Base-by-base conservation (phyloP, 2,329 filamentous ascomycete genomes). In the Amauroascus niger region DNA sequence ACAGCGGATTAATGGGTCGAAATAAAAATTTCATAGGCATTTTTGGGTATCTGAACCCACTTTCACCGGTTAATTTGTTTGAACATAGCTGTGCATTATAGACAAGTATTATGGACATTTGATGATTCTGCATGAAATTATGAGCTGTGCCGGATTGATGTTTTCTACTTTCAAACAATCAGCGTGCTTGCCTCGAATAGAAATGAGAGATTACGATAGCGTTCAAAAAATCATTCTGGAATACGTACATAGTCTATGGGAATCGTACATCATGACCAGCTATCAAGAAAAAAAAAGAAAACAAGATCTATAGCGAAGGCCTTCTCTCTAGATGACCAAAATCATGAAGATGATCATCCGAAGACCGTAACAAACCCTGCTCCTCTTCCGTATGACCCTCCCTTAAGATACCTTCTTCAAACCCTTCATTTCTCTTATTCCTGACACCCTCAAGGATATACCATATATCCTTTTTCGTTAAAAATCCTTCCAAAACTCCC, bases 381-480 rank as follows among this genome's bases (percentile, higher is more conserved):
- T 67, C 68, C 58, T 71, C 69, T 33, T 65, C 65, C 6, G 54
- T 57, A 44, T 64, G 56, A 13, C 51, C 57, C 32, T 65, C 61
- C 30, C 60, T 55, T 41, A 65, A 65, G 4, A 61, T 54, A 41
- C 59, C 60, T 6, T 63, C 61, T 41, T 60, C 63, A 18, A 68
- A 58, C n/a, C 60, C 62, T 39, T 69, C 64, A 52, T 62, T 61
- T 35, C 63, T 60, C 26, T 60, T 60, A 49, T 83, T 80, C 59
- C 85, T 83, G 8, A 81, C 82, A 40, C 85, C 87, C 65, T 95
- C 88, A 44, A 97, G 76, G 37, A 97, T 83, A 68, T 88, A 90
- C 87, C 90, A 97, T 32, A 95, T 84, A 70, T 98, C 93, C 74
- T 98, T 98, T 75, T 97, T 97, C 18, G 93, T 98, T 61, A 97